phyloP scores from a whole-genome alignment of 1,284 basidiomycete species.

The Ceratobasidium sp. region DNA sequence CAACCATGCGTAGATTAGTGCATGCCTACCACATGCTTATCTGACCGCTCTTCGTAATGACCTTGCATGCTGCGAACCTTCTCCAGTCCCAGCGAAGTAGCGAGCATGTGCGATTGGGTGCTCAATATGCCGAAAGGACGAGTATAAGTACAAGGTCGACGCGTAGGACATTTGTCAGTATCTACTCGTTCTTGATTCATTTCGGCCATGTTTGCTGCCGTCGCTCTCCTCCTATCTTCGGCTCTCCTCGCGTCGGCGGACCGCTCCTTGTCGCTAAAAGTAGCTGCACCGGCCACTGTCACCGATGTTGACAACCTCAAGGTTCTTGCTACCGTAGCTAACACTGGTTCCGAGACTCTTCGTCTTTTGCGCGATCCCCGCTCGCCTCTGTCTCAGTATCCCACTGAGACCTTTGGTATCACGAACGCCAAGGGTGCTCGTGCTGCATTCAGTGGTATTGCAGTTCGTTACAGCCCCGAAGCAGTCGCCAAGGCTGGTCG shows the following conservation, averaged over 20 bases:
- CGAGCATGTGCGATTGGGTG: background rate
- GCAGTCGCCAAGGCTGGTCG: conserved; percentile 43
- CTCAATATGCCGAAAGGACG: background rate
- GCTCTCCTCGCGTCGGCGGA: conserved; percentile 33
- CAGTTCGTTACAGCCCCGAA: conserved; percentile 47
- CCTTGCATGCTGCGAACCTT: background rate
- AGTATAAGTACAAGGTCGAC: background rate
- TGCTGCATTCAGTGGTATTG: conserved; percentile 51
- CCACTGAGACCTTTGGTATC: conserved; percentile 57
- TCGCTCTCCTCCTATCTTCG: conserved; percentile 7
- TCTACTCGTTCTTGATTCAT: conserved; percentile 13
- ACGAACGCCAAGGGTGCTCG: conserved; percentile 50
- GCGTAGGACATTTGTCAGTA: background rate
- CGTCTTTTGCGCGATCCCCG: conserved; percentile 58
- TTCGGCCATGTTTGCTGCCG: conserved; percentile 5
- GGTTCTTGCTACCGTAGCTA: conserved; percentile 54
- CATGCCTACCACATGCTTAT: background rate
- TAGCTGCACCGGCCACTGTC: conserved; percentile 50
- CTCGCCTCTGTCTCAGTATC: conserved; percentile 52
- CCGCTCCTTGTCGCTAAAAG: conserved; percentile 34
- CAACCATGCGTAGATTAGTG: background rate
- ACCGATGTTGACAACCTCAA: conserved; percentile 54
- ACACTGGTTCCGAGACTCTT: conserved; percentile 58
- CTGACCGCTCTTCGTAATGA: background rate
- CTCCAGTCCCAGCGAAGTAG: background rate